Evolutionary conservation across 805 yeast genomes (phyloP), one percentile per base, ranked within the genome.

Genomic region (Blastobotrys terrestris): DNA sequence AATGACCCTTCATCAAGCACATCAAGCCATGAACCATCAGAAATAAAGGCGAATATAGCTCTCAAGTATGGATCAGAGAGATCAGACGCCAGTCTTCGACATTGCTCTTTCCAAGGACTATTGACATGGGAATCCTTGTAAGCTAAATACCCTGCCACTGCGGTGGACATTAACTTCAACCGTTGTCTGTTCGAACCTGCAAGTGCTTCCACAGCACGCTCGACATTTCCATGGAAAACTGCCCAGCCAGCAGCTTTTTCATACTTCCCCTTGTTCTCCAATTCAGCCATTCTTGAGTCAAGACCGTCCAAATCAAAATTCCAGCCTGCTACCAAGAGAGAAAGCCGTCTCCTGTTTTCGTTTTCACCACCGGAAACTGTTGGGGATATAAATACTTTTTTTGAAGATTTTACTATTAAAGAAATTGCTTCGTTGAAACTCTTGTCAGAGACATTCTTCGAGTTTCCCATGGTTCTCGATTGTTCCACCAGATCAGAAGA

Each of bases 161-260:
- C 97, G 0, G 98, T 85, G 0, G 96, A 89, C 77, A 92, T 90
- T 46, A 92, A 75, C 48, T 85, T 71, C 46, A 87, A 73, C 51
- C 83, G 72, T 64, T 85, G 90, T 53, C 79, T 83, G 48, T 82
- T 82, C 1, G 96, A 80, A n/a, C 79, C 74, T 0, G 87, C 81
- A 51, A 92, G 71, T n/a, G 89, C 84, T 44, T 80, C 81, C 2
- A 91, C 86, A 0, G 97, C 96, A 48, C 82, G 77, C 2, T 79
- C 77, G 2, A 92, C 86, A 66, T 90, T 87, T 4, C 96, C 97
- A 64, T 88, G 92, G 67, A 92, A 92, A 0, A 90, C 91, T 0
- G 97, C 97, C 95, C 96, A 88, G 0, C 95, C 98, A 0, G 97
- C 99, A 0, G 99, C 98, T 64, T 92, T 84, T 56, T 90, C 96